Conservation (phyloP, 1,139 yeast genomes). For the Pneumocystis jirovecii region DNA sequence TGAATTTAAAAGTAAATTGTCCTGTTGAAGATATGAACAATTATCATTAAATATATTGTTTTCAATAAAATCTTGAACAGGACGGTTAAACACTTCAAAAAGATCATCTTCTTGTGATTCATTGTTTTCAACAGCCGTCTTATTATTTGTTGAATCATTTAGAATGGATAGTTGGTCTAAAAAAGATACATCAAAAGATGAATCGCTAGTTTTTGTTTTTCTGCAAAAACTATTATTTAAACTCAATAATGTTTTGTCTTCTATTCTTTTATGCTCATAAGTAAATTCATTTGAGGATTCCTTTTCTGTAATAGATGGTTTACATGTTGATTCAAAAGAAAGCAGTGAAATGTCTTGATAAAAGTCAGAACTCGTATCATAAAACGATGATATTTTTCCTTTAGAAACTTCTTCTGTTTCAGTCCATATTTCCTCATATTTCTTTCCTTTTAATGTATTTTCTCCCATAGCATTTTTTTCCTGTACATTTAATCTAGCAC, state of each 20-base stretch:
- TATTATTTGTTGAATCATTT: not conserved
- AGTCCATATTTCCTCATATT: no score
- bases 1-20: not conserved
- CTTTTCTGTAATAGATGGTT: no score
- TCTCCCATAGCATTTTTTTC: no score
- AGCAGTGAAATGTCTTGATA: not conserved
- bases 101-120: not conserved
- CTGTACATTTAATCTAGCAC: no score
- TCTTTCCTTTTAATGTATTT: no score
- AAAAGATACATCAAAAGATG: not conserved
- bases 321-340: not conserved
- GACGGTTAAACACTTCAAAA: not conserved
- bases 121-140: not conserved
- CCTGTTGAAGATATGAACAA: not conserved
- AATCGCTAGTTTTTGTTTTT: not conserved
- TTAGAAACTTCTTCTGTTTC: no score
- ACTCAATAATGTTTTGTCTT: not conserved
- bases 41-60: not conserved
- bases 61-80: not conserved
- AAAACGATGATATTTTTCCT: no score
- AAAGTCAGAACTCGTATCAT: not conserved
- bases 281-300: not conserved
- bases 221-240: not conserved
- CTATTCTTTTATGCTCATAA: not conserved
- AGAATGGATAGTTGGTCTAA: not conserved